phyloP scores from a whole-genome alignment of 768 basidiomycete genomes.

The Boletus huronensis region DNA sequence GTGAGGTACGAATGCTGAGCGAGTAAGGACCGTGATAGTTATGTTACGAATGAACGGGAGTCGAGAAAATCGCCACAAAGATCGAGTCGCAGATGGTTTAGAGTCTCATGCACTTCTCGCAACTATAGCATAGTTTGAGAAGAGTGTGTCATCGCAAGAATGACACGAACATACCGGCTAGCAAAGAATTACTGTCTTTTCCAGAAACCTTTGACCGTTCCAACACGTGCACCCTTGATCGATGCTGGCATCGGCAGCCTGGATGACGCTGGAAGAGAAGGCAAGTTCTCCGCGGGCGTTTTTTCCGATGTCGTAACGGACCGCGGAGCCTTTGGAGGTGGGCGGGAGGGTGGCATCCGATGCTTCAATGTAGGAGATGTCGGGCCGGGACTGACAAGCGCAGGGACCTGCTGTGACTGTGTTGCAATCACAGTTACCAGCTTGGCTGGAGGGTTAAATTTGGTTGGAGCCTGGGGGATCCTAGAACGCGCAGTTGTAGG shows the following conservation, averaged over 20 bases:
- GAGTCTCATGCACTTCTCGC: conserved; percentile 1
- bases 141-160: not conserved
- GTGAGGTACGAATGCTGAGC: conserved; percentile 1
- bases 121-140: not conserved
- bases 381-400: not conserved
- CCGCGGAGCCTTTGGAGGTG: conserved; percentile 8
- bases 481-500: conserved; percentile 7
- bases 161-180: conserved; percentile 6
- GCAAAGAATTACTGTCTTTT: conserved; percentile 18
- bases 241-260: conserved; percentile 27
- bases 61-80: not conserved
- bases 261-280: conserved; percentile 6
- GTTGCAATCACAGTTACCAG: conserved; percentile 28
- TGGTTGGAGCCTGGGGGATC: conserved; percentile 24
- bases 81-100: conserved; percentile 6
- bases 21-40: conserved; percentile 18
- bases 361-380: conserved; percentile 21
- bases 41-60: not conserved
- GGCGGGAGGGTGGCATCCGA: conserved; percentile 17
- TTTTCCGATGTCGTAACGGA: conserved; percentile 5
- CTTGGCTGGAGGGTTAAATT: conserved; percentile 30
- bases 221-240: conserved; percentile 18
- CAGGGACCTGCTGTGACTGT: conserved; percentile 17
- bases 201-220: conserved; percentile 33
- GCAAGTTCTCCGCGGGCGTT: not conserved